These are phyloP conservation scores for Blastocystis sp. DNA, from an alignment of 352 stramenopile species.

Conservation along the genomic window DNA sequence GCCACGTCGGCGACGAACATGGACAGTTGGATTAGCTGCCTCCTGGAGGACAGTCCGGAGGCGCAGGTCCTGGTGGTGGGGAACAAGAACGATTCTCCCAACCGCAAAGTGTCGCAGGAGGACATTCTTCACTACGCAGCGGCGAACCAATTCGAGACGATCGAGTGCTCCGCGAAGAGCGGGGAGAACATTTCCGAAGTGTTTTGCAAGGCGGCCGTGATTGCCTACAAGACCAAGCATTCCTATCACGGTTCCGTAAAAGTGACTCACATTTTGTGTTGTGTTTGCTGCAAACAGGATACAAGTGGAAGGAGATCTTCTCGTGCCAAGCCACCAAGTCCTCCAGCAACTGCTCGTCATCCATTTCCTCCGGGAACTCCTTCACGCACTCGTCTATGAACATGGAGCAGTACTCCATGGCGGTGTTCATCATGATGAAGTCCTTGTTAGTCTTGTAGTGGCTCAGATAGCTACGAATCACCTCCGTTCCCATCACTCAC, in stretches of 20 bases:
- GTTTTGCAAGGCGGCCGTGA: conserved; percentile 62
- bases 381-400: conserved; percentile 41
- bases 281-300: conserved; percentile 29
- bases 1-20: conserved; percentile 44
- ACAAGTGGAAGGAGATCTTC: conserved; percentile 23
- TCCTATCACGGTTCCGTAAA: conserved; percentile 58
- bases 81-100: conserved; percentile 66
- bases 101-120: conserved; percentile 38
- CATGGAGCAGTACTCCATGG: conserved; percentile 29
- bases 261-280: conserved; percentile 65
- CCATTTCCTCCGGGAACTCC: conserved; percentile 59
- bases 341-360: conserved; percentile 32
- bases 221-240: conserved; percentile 53
- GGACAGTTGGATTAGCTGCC: conserved; percentile 60
- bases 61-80: conserved; percentile 47
- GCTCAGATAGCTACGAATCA: conserved; percentile 11
- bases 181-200: conserved; percentile 68
- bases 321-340: conserved; percentile 35
- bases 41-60: conserved; percentile 58
- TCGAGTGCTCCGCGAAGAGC: conserved; percentile 66
- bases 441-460: conserved; percentile 5
- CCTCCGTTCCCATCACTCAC: neutral
- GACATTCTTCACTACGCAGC: conserved; percentile 47
- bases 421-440: conserved; percentile 41
- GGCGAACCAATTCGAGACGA: conserved; percentile 51